A percentile compares a stretch with the other conserved stretches of the same genome.
Conservation (phyloP, 306 rosid species). For the Parietaria judaica region DNA sequence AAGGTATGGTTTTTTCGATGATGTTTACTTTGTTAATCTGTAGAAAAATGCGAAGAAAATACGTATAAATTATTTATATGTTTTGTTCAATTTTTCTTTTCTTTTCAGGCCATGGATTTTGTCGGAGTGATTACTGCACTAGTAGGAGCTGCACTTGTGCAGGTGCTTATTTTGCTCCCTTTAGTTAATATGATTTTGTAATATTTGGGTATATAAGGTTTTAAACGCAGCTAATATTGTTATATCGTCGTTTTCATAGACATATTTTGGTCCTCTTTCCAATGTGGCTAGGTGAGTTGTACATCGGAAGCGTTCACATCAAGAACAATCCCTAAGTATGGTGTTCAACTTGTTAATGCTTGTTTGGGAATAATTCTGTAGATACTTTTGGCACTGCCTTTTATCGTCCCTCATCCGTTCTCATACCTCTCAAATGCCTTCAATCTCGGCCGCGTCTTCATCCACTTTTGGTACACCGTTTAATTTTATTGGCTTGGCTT, state of each 20-base stretch:
- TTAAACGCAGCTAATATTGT: background rate
- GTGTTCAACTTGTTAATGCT: slow-evolving; percentile 28
- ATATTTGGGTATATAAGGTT: slow-evolving; percentile 1
- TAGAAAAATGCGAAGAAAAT: background rate
- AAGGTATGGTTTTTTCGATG: slow-evolving; percentile 41
- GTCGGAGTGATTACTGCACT: slow-evolving; percentile 60
- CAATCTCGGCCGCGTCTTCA: slow-evolving; percentile 92
- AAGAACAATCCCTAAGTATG: slow-evolving; percentile 27
- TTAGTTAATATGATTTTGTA: background rate
- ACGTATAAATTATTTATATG: slow-evolving; percentile 7
- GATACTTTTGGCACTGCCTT: slow-evolving; percentile 84
- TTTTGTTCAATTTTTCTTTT: background rate
- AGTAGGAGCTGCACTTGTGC: slow-evolving; percentile 79
- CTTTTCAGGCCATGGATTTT: slow-evolving; percentile 64
- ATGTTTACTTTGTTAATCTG: slow-evolving; percentile 1
- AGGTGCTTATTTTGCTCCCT: slow-evolving; percentile 43
- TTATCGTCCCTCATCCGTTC: slow-evolving; percentile 64
- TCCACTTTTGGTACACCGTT: slow-evolving; percentile 76
- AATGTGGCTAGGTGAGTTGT: slow-evolving; percentile 55
- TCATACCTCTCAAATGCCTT: slow-evolving; percentile 83
- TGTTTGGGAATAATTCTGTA: slow-evolving; percentile 44
- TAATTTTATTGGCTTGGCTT: background rate
- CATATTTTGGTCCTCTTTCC: slow-evolving; percentile 21
- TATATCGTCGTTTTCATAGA: background rate
- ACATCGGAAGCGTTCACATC: slow-evolving; percentile 26